Evolutionary conservation across 305 asterid genomes (phyloP).

Genomic region (Vinca major): DNA sequence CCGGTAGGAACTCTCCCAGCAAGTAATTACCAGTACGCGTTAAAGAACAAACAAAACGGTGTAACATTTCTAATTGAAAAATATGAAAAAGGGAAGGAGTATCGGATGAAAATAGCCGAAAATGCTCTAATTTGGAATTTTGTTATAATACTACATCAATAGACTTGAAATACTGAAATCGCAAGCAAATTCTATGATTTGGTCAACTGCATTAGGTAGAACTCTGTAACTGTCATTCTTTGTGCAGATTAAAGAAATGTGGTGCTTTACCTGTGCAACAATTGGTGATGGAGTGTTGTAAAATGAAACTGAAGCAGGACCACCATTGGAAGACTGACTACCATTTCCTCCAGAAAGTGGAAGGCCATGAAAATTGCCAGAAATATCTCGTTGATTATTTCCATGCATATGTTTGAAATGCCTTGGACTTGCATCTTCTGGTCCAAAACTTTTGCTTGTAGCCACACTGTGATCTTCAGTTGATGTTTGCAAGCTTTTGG

Average conservation of each 20-base stretch:
- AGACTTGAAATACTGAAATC: neutral
- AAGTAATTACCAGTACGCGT: neutral
- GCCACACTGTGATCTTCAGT: constrained; percentile 42
- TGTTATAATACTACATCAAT: neutral
- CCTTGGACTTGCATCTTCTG: constrained; percentile 72
- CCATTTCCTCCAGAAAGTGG: constrained; percentile 30
- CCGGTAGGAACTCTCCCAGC: neutral
- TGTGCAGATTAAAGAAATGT: neutral
- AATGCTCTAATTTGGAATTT: neutral
- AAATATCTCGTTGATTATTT: constrained; percentile 50
- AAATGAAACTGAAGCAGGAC: constrained; percentile 45
- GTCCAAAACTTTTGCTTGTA: constrained; percentile 32
- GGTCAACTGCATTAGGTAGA: neutral
- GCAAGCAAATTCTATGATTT: neutral
- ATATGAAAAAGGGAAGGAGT: neutral
- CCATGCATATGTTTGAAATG: constrained; percentile 46
- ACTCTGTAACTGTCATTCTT: neutral
- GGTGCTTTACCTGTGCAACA: constrained; percentile 54
- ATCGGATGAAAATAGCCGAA: neutral
- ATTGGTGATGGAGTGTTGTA: constrained; percentile 89
- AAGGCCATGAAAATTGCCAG: constrained; percentile 55
- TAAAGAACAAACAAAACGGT: neutral
- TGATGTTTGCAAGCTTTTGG: constrained; percentile 41
- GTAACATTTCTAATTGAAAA: neutral
- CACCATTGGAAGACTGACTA: constrained; percentile 49